Conservation (phyloP, 306 rosid species). For the Begonia masoniana region DNA sequence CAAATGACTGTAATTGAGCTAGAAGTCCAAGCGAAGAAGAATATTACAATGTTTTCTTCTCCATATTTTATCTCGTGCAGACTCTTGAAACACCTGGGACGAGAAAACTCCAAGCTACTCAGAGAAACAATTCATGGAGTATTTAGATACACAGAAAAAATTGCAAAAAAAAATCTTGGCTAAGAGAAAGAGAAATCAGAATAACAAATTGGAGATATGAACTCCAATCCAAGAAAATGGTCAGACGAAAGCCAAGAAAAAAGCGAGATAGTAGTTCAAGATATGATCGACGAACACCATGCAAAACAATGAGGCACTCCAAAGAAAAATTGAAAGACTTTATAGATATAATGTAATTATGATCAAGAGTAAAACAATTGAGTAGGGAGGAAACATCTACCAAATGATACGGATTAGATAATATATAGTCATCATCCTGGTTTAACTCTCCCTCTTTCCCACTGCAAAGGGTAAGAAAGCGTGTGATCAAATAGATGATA, state of each 20-base stretch:
- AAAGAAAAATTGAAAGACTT: too few relatives aligned
- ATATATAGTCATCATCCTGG: constrained; percentile 75
- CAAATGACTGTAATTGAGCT: constrained; percentile 6
- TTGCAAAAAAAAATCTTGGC: too few relatives aligned
- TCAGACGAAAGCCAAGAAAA: not conserved
- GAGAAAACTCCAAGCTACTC: constrained; percentile 97
- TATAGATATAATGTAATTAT: too few relatives aligned
- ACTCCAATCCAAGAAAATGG: not conserved
- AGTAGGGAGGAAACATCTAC: constrained; percentile 22
- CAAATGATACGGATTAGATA: constrained; percentile 94
- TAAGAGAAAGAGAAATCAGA: not conserved
- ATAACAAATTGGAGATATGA: not conserved
- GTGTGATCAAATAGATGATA: not conserved
- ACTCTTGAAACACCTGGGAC: constrained; percentile 95
- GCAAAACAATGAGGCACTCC: too few relatives aligned
- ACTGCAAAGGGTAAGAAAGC: constrained; percentile 29
- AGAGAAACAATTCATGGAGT: constrained; percentile 21
- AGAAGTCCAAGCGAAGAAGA: constrained; percentile 15
- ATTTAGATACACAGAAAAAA: not conserved
- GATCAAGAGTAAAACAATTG: not conserved
- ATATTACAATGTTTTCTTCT: constrained; percentile 71
- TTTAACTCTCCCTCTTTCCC: constrained; percentile 74
- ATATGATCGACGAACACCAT: too few relatives aligned
- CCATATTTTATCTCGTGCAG: constrained; percentile 77
- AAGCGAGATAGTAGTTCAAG: not conserved